phyloP scores from a whole-genome alignment of 2,329 filamentous ascomycete genomes.

The Aspergillus sp. region DNA sequence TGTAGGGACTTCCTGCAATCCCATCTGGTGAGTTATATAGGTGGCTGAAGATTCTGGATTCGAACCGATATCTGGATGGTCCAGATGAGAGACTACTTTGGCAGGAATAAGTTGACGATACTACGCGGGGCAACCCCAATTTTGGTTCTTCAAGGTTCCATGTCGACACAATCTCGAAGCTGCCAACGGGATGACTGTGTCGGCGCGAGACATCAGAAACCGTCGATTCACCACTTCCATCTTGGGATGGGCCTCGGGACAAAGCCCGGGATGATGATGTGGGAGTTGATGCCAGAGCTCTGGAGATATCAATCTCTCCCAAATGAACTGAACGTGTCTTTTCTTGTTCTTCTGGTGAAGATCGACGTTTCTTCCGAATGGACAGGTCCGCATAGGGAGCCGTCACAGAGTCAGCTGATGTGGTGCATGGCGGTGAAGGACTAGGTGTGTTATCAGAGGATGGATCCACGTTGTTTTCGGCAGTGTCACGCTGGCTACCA shows the following conservation, averaged over 20 bases:
- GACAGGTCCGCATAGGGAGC: conserved; percentile 16
- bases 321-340: conserved; percentile 26
- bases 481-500: too few species aligned
- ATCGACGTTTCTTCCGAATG: conserved; percentile 24
- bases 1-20: too few species aligned
- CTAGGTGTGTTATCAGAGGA: conserved; percentile 10
- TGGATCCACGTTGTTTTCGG: too few species aligned
- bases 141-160: too few species aligned
- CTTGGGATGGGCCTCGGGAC: conserved; percentile 20
- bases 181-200: too few species aligned
- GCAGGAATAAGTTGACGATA: conserved; percentile 28
- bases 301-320: conserved; percentile 29
- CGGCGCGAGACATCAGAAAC: too few species aligned
- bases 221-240: neutral
- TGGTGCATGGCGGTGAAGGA: conserved; percentile 6
- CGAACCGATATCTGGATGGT: conserved; percentile 4
- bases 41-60: conserved; percentile 1
- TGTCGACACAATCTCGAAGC: too few species aligned
- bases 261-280: conserved; percentile 21
- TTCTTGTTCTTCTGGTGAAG: conserved; percentile 8
- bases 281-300: conserved; percentile 23
- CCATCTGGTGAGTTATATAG: neutral
- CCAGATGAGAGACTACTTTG: conserved; percentile 17
- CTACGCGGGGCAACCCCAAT: too few species aligned
- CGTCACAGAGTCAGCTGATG: conserved; percentile 16